These are phyloP conservation scores for Daedalea quercina DNA, from an alignment of 768 basidiomycete genomes.

Conservation along the genomic window DNA sequence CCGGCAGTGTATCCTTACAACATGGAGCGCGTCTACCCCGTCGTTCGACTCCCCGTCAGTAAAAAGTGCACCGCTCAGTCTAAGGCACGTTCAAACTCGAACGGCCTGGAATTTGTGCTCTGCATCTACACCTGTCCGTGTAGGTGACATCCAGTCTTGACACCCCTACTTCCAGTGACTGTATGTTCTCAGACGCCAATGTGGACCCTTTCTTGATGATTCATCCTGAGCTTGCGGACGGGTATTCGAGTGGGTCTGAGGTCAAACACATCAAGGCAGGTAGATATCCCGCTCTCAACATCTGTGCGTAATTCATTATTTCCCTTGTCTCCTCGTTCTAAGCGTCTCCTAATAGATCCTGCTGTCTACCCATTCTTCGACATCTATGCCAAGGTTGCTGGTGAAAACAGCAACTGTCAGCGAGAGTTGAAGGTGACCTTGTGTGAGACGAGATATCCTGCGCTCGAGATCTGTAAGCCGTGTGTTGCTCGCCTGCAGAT, in stretches of 20 bases:
- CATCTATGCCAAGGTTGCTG: conserved; percentile 12
- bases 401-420: not conserved
- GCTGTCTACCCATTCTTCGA: conserved; percentile 17
- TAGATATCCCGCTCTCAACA: conserved; percentile 12
- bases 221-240: not conserved
- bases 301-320: conserved; percentile 9
- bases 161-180: not conserved
- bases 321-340: not conserved
- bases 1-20: conserved; percentile 10
- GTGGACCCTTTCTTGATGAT: not conserved
- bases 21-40: conserved; percentile 6
- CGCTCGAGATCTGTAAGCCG: conserved; percentile 16
- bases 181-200: not conserved
- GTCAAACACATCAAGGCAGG: not conserved
- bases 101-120: not conserved
- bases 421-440: not conserved
- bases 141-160: not conserved
- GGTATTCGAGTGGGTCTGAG: not conserved
- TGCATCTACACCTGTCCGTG: not conserved
- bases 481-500: not conserved
- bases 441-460: not conserved
- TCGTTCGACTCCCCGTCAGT: not conserved
- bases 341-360: conserved; percentile 8
- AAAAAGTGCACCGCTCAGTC: not conserved
- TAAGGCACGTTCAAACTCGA: not conserved